Evolutionary conservation across 2,329 filamentous ascomycete genomes (phyloP).

Genomic region (Alternaria tenuissima): DNA sequence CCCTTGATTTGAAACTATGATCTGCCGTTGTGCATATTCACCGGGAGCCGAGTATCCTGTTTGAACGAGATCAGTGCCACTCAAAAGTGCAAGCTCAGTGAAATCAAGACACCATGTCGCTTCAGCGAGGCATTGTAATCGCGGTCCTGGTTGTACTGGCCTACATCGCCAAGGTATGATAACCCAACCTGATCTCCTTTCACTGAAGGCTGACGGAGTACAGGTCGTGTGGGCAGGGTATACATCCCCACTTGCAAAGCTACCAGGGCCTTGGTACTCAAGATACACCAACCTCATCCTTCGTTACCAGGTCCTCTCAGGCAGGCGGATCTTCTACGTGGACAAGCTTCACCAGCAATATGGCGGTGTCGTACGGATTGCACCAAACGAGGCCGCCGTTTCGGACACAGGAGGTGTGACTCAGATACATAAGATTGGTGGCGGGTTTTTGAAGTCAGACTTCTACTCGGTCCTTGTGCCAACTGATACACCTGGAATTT

Average conservation of each 20-base stretch:
- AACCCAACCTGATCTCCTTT: no score
- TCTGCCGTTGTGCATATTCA: not conserved
- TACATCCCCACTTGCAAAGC: constrained; percentile 16
- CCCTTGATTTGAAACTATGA: not conserved
- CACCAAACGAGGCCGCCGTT: constrained; percentile 35
- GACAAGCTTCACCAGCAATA: constrained; percentile 47
- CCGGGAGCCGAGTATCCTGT: not conserved
- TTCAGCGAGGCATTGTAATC: not conserved
- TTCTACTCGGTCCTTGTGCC: constrained; percentile 24
- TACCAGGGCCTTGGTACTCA: constrained; percentile 44
- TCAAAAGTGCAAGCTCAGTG: not conserved
- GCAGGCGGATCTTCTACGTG: constrained; percentile 51
- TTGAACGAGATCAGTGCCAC: not conserved
- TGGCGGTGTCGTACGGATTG: constrained; percentile 38
- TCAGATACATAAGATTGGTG: constrained; percentile 48
- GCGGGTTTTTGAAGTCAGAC: constrained; percentile 52
- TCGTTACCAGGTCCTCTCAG: constrained; percentile 47
- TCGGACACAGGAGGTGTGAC: constrained; percentile 29
- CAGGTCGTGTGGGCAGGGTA: constrained; percentile 8
- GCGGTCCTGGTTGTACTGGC: not conserved
- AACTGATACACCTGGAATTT: no score
- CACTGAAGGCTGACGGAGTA: not conserved
- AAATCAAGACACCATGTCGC: not conserved
- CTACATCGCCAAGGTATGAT: no score
- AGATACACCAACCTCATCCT: constrained; percentile 43